phyloP scores from a whole-genome alignment of 805 yeast genomes.

The Candida nanaspora region DNA sequence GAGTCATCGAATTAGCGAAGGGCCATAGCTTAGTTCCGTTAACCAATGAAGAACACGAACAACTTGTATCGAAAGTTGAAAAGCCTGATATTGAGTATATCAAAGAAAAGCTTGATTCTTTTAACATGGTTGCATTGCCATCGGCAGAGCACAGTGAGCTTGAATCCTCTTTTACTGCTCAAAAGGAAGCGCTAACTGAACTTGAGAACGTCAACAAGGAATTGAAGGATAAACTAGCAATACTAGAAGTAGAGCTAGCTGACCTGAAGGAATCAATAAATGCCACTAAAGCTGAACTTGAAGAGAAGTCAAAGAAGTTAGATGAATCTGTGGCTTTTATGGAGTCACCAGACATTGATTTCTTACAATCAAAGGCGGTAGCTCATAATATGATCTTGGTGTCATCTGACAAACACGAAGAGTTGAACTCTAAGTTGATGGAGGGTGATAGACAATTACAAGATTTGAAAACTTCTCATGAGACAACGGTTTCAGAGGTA shows the following conservation, averaged over 20 bases:
- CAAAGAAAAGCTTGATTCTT: conserved; percentile 1
- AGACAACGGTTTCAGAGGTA: not conserved
- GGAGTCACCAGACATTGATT: conserved; percentile 23
- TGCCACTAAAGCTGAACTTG: not conserved
- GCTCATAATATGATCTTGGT: conserved; percentile 20
- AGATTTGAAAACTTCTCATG: not conserved
- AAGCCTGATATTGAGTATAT: conserved; percentile 27
- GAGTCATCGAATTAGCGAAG: conserved; percentile 6
- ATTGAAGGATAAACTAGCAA: not conserved
- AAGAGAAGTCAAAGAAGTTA: not conserved
- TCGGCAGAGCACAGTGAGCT: not conserved
- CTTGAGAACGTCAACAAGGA: not conserved
- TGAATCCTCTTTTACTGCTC: too few species aligned
- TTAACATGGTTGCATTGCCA: not conserved
- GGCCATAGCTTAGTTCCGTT: conserved; percentile 4
- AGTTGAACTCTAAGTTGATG: not conserved
- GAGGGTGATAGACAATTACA: not conserved
- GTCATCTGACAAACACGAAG: conserved; percentile 8
- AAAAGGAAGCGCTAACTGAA: too few species aligned
- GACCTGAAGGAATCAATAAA: not conserved
- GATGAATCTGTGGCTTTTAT: not conserved
- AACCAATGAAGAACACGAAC: conserved; percentile 3
- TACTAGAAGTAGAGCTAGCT: not conserved
- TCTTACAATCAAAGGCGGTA: conserved; percentile 1
- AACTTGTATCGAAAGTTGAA: too few species aligned